Evolutionary conservation across 495 filamentous ascomycete species (phyloP), one percentile per base, ranked within the genome.

Genomic region (Lentithecium fluviatile): DNA sequence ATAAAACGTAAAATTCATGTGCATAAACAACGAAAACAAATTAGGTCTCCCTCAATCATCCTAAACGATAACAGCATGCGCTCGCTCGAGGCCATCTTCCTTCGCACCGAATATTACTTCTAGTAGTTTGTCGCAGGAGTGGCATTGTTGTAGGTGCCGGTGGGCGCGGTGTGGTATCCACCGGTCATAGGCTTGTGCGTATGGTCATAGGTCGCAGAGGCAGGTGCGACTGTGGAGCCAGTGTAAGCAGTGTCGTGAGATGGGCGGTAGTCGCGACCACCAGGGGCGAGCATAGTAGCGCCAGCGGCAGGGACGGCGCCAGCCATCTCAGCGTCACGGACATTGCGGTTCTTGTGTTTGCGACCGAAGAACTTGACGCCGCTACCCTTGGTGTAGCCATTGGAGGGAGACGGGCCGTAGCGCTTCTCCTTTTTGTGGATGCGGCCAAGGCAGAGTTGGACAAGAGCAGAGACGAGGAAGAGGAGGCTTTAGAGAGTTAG

Each of bases 341-440:
- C 21, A 47, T 37, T 53, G 50, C 49, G 64, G 45, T 66, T 68
- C 48, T 76, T 78, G 40, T 70, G 70, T 65, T 65, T 70, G 53
- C 75, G 72, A 72, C 76, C 74, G 77, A 80, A 85, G 74, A 82
- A 80, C 43, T 64, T 60, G 36, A 75, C 70, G 25, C 74, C 79
- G 60, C 78, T 83, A 52, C 88, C 90, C 25, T 80, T 83, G 19
- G 88, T 91, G 77, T 92, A 91, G 70, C 82, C 78, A 79, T 91
- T 93, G 51, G 81, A 78, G 7, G 89, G 88, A 60, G 83, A 81
- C 23, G 90, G 89, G 37, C 88, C 89, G 76, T 85, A 90, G 49
- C 86, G 83, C 74, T 87, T 87, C 77, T 94, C 88, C 68, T 86
- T 85, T 69, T 84, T 82, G 75, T 87, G 87, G 71, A 89, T 78